phyloP scores from a whole-genome alignment of 345 rosid genomes.

The Carallia brachiata region DNA sequence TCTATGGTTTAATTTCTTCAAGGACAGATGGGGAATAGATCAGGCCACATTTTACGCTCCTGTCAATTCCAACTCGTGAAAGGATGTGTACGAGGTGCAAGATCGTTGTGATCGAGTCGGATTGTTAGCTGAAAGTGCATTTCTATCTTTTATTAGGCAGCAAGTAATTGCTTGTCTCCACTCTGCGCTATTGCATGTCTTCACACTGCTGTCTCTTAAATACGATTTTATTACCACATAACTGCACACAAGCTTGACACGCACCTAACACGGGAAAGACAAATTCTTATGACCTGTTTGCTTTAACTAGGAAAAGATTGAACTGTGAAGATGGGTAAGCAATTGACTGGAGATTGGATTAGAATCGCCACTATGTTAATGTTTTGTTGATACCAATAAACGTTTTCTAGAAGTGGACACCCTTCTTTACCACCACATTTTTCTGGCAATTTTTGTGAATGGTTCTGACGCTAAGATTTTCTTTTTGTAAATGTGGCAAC shows the following conservation, averaged over 20 bases:
- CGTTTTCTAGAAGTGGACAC: too few relatives aligned
- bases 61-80: conserved; percentile 42
- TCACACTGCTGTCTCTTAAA: background rate
- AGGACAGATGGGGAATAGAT: conserved; percentile 59
- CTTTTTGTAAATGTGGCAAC: too few relatives aligned
- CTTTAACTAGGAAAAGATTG: background rate
- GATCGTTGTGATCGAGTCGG: conserved; percentile 62
- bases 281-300: background rate
- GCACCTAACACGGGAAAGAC: background rate
- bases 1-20: conserved; percentile 48
- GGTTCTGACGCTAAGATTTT: background rate
- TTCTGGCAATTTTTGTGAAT: too few relatives aligned
- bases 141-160: background rate
- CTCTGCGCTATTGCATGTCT: background rate
- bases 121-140: conserved; percentile 32
- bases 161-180: background rate
- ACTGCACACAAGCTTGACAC: too few relatives aligned
- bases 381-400: too few relatives aligned
- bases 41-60: conserved; percentile 43
- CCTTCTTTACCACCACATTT: too few relatives aligned
- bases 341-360: background rate
- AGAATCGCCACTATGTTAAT: background rate
- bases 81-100: conserved; percentile 51
- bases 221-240: background rate
- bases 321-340: background rate